Evolutionary conservation across 2,329 filamentous ascomycete genomes (phyloP).

Genomic region (Botrytis elliptica): DNA sequence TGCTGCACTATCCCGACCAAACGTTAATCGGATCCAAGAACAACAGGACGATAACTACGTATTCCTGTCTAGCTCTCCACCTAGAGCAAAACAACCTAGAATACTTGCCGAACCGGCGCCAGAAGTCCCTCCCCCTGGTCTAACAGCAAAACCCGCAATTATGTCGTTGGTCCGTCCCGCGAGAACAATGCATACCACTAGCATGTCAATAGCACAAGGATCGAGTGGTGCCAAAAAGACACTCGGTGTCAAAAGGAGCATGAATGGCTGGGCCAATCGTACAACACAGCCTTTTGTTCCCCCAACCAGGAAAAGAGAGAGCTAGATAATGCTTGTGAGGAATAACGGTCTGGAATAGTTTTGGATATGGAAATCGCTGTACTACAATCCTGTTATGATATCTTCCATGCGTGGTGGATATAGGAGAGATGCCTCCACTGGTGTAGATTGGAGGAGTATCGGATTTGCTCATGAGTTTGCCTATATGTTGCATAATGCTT

Average conservation of each 20-base stretch:
- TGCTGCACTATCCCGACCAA: constrained; percentile 29
- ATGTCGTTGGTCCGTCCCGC: constrained; percentile 33
- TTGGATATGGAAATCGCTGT: constrained; percentile 6
- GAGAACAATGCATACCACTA: constrained; percentile 33
- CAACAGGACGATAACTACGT: constrained; percentile 32
- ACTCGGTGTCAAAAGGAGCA: constrained; percentile 48
- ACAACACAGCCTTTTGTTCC: constrained; percentile 34
- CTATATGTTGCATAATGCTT: not conserved
- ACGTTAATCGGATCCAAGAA: constrained; percentile 20
- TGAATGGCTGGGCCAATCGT: constrained; percentile 48
- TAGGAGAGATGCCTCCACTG: not conserved
- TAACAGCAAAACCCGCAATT: constrained; percentile 29
- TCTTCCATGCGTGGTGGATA: not conserved
- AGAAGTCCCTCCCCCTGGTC: constrained; percentile 17
- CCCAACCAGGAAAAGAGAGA: constrained; percentile 31
- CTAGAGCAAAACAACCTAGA: constrained; percentile 24
- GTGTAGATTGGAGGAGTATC: not conserved
- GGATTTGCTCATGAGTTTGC: not conserved
- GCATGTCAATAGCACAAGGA: constrained; percentile 27
- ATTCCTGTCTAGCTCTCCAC: constrained; percentile 39
- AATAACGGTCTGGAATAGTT: not conserved
- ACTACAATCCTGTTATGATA: not conserved
- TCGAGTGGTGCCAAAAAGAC: constrained; percentile 42
- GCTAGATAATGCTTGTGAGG: constrained; percentile 9
- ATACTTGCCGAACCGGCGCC: constrained; percentile 19